Evolutionary conservation across 2,329 filamentous ascomycete species (phyloP), one percentile per base, ranked within the genome.

Genomic region (Epichloe baconii): DNA sequence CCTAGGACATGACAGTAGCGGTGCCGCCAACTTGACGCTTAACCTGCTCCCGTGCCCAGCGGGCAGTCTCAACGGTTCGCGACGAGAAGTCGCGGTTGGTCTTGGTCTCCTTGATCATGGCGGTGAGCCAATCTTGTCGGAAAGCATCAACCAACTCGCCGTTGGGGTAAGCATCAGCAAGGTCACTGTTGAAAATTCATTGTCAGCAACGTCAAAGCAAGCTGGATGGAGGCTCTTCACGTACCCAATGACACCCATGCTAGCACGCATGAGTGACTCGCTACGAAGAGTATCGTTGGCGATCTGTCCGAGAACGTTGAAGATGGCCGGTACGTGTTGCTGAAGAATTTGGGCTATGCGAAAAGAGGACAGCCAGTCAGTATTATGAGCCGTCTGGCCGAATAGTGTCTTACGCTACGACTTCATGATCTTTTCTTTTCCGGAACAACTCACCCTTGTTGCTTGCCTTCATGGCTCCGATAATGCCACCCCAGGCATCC

Each of bases 401-500:
- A 31, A 11, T 31, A 10, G 26, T 11, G 26, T 4, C 26, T 31
- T 11, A 4, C 26, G 26, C 26, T 31, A 31, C 26, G 26, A 10
- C 10, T 31, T 31, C 8, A 11, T 11, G 1, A 31, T 31, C 26
- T 11, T 31, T 11, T 31, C 26, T 31, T 31, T 31, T 31, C 26
- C 3, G 15, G 35, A 21, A 19, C 11, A n/a, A 71, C 81, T 68
- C 69, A 86, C 84, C 82, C 75, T 91, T 91, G 62, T 74, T 74
- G 62, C 84, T 87, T 48, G 77, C 71, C 75, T 93, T 95, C 85
- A 97, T 89, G 49, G 93, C 89, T 66, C 91, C 83, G 64, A 98
- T 89, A 58, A 95, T 93, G 58, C 93, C 93, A 62, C 90, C 89
- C 90, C 94, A 98, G 36, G 93, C 93, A 75, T 98, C 93, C 85